Evolutionary conservation across 2,329 filamentous ascomycete species (phyloP).

Genomic region (Cordyceps cateniannulata): DNA sequence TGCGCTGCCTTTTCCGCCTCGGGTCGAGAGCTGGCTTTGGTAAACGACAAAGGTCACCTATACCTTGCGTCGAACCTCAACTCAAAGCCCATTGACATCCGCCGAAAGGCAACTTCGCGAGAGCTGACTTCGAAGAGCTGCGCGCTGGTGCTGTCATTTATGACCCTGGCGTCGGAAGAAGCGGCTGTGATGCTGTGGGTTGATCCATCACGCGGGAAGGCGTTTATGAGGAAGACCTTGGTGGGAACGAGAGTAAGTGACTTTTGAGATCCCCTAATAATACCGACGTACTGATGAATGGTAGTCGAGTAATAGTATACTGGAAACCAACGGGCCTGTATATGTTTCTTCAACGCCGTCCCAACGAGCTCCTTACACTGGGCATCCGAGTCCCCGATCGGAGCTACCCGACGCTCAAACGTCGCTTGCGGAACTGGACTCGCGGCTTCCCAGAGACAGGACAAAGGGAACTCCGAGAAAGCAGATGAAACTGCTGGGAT

Average conservation of each 20-base stretch:
- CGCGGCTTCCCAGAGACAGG: background rate
- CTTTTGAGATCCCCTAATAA: background rate
- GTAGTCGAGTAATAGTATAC: background rate
- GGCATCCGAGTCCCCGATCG: background rate
- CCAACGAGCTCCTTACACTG: background rate
- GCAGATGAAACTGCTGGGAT: background rate
- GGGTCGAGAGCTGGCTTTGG: slow-evolving; percentile 31
- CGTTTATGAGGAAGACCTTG: slow-evolving; percentile 26
- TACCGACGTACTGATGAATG: background rate
- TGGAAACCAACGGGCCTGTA: slow-evolving; percentile 5
- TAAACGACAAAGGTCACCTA: slow-evolving; percentile 34
- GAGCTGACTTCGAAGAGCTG: slow-evolving; percentile 32
- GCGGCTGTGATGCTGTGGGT: slow-evolving; percentile 32
- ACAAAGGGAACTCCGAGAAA: background rate
- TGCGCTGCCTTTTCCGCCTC: slow-evolving; percentile 32
- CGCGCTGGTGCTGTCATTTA: slow-evolving; percentile 32
- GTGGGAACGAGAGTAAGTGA: slow-evolving; percentile 14
- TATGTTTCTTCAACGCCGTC: background rate
- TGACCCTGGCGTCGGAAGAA: slow-evolving; percentile 31
- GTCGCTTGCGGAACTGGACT: background rate
- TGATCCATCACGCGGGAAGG: slow-evolving; percentile 27
- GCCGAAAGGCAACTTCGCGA: slow-evolving; percentile 27
- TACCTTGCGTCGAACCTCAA: slow-evolving; percentile 32
- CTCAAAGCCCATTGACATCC: slow-evolving; percentile 31
- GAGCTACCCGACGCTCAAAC: background rate